phyloP scores from a whole-genome alignment of 2,329 filamentous ascomycete genomes.

The Blastomyces percursus region DNA sequence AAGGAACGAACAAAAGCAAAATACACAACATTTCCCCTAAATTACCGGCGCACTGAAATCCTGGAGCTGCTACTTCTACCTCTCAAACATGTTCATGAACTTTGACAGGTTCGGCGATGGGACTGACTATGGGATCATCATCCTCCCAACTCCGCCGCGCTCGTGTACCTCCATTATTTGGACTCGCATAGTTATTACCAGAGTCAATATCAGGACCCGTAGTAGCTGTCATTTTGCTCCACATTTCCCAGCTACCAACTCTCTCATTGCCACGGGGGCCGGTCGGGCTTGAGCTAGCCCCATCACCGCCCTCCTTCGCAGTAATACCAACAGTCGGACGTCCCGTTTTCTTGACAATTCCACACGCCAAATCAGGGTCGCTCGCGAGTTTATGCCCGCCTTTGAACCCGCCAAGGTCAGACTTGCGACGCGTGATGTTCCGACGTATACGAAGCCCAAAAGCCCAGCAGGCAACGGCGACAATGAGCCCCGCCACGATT shows the following conservation, averaged over 20 bases:
- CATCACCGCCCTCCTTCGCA: background rate
- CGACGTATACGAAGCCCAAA: conserved; percentile 38
- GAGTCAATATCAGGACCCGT: conserved; percentile 13
- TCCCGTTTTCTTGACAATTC: conserved; percentile 12
- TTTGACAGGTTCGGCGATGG: conserved; percentile 35
- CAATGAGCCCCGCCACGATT: conserved; percentile 21
- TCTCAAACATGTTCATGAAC: conserved; percentile 40
- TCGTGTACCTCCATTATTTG: background rate
- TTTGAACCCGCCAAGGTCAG: conserved; percentile 44
- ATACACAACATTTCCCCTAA: background rate
- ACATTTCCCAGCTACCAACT: conserved; percentile 48
- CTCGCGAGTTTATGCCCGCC: conserved; percentile 43
- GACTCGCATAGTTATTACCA: conserved; percentile 6
- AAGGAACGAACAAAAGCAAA: background rate
- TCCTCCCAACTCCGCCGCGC: conserved; percentile 27
- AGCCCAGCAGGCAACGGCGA: conserved; percentile 24
- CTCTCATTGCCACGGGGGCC: conserved; percentile 38
- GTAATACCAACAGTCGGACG: background rate
- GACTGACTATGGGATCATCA: conserved; percentile 27
- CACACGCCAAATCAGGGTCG: conserved; percentile 40
- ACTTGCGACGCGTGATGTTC: conserved; percentile 18
- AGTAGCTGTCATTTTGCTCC: conserved; percentile 23
- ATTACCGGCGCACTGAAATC: background rate
- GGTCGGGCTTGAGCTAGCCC: background rate
- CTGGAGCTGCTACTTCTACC: background rate